phyloP scores from a whole-genome alignment of 805 yeast genomes.

The Hanseniaspora jakobsenii region DNA sequence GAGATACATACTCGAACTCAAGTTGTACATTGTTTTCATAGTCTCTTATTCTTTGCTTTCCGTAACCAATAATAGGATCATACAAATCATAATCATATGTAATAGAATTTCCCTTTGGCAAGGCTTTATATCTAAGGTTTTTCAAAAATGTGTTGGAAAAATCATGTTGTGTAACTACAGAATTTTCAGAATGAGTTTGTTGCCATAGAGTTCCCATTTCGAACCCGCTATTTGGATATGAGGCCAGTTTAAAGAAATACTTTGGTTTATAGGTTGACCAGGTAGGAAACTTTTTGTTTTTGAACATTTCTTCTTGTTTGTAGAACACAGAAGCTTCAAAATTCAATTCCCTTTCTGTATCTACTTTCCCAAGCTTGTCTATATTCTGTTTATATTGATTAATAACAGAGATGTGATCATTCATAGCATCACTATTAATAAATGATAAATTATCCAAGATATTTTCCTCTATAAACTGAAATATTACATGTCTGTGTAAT shows the following conservation, averaged over 20 bases:
- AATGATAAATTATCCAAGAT: no score
- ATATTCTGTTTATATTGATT: no score
- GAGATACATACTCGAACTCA: constrained; percentile 60
- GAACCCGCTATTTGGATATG: not conserved
- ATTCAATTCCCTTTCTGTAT: not conserved
- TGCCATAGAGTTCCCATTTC: constrained; percentile 9
- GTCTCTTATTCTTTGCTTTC: constrained; percentile 64
- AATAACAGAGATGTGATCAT: no score
- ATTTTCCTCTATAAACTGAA: no score
- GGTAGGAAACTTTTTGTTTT: not conserved
- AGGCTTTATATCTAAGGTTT: constrained; percentile 61
- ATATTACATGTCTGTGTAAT: no score
- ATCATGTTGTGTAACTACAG: not conserved
- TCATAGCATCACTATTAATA: no score
- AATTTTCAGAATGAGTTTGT: not conserved
- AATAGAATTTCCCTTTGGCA: constrained; percentile 54
- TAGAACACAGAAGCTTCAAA: no score
- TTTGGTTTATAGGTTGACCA: constrained; percentile 8
- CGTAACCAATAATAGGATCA: constrained; percentile 74
- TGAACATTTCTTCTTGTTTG: not conserved
- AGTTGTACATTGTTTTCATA: constrained; percentile 48
- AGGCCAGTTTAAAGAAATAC: constrained; percentile 2
- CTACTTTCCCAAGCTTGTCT: not conserved
- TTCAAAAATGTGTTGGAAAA: constrained; percentile 3
- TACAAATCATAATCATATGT: constrained; percentile 80